Evolutionary conservation across 2,329 filamentous ascomycete species (phyloP).

Genomic region (Chrysoporthe puriensis): DNA sequence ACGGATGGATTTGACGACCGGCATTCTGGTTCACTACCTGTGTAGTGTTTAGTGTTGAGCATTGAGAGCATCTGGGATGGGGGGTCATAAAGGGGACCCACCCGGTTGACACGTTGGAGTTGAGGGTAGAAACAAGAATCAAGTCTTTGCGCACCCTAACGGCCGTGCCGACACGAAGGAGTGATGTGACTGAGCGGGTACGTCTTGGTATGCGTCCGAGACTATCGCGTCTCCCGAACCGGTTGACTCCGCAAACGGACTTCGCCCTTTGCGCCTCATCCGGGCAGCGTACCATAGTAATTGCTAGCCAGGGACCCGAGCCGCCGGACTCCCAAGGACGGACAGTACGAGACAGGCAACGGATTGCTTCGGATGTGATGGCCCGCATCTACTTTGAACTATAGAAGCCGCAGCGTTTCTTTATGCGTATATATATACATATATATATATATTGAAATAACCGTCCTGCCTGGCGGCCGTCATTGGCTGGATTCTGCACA

Average conservation of each 20-base stretch:
- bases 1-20: slow-evolving; percentile 23
- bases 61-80: slow-evolving; percentile 20
- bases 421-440: no score
- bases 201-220: neutral
- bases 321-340: neutral
- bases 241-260: neutral
- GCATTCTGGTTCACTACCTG: slow-evolving; percentile 7
- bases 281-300: neutral
- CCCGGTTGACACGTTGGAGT: slow-evolving; percentile 20
- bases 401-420: no score
- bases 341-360: neutral
- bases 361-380: neutral
- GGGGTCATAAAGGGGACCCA: slow-evolving; percentile 13
- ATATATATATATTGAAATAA: no score
- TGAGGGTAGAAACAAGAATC: slow-evolving; percentile 24
- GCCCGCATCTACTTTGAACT: no score
- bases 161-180: neutral
- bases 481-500: no score
- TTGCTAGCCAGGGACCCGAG: neutral
- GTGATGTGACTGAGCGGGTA: neutral
- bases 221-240: neutral
- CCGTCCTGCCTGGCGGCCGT: no score
- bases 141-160: neutral
- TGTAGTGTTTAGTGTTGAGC: slow-evolving; percentile 16
- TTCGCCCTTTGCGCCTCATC: neutral